A percentile compares a stretch with the other conserved stretches of the same genome.
These are phyloP conservation scores for Apiotrichum laibachii DNA, from an alignment of 1,284 basidiomycete genomes.

Conservation along the genomic window DNA sequence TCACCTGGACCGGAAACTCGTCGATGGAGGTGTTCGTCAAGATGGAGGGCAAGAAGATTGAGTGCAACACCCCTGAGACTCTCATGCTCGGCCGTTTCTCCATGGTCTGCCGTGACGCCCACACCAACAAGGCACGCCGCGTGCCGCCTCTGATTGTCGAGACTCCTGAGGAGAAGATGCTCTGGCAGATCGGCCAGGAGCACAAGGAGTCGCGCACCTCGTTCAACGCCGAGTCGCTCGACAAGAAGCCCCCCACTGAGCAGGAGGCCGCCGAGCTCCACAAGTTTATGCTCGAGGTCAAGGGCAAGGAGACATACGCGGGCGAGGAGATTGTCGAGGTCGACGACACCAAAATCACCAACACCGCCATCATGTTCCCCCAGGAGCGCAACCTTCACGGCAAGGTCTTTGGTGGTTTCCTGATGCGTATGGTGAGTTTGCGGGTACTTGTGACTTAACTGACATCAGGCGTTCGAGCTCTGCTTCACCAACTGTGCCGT, in stretches of 20 bases:
- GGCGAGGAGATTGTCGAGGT: constrained; percentile 44
- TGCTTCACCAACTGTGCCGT: constrained; percentile 70
- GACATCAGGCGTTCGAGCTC: constrained; percentile 54
- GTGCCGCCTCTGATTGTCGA: constrained; percentile 66
- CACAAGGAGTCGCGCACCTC: constrained; percentile 61
- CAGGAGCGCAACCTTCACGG: constrained; percentile 80
- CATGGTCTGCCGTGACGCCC: constrained; percentile 75
- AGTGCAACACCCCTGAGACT: constrained; percentile 58
- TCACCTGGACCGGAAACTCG: constrained; percentile 70
- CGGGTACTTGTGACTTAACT: neutral
- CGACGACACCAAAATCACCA: constrained; percentile 43
- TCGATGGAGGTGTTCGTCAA: constrained; percentile 79
- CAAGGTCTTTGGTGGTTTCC: constrained; percentile 71
- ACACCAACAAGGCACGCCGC: constrained; percentile 62
- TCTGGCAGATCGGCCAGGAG: constrained; percentile 66
- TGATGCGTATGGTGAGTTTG: constrained; percentile 61
- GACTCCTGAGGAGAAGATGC: constrained; percentile 62
- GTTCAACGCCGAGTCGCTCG: constrained; percentile 60
- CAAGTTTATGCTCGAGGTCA: constrained; percentile 61
- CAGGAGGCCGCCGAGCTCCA: constrained; percentile 67
- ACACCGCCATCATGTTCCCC: constrained; percentile 66
- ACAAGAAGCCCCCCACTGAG: constrained; percentile 68
- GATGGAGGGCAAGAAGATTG: constrained; percentile 63
- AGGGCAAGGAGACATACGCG: constrained; percentile 25
- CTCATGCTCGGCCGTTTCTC: constrained; percentile 61